phyloP scores from a whole-genome alignment of 768 basidiomycete genomes.

The Gloeostereum incarnatum region DNA sequence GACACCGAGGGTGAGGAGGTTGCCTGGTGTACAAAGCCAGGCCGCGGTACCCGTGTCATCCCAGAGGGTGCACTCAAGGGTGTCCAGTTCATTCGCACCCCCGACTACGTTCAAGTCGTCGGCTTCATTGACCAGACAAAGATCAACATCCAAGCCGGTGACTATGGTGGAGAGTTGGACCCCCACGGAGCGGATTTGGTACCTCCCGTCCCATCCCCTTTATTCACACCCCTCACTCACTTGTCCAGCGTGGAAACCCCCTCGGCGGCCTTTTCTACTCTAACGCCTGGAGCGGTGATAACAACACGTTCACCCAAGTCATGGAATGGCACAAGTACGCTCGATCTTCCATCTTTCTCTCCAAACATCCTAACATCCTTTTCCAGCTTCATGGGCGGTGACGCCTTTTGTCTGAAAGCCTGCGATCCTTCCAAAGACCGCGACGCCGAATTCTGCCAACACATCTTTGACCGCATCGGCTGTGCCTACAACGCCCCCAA shows the following conservation, averaged over 20 bases:
- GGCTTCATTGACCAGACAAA: slow-evolving; percentile 56
- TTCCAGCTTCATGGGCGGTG: slow-evolving; percentile 60
- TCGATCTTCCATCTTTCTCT: neutral
- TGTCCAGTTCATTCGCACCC: slow-evolving; percentile 53
- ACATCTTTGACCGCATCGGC: slow-evolving; percentile 71
- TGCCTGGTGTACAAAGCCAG: slow-evolving; percentile 68
- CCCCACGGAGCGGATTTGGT: slow-evolving; percentile 48
- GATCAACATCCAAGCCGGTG: slow-evolving; percentile 40
- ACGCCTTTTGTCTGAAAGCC: slow-evolving; percentile 59
- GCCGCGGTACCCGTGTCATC: slow-evolving; percentile 65
- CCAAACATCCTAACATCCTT: neutral
- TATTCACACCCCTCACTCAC: neutral
- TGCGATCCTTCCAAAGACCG: slow-evolving; percentile 54
- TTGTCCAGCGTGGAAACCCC: slow-evolving; percentile 54
- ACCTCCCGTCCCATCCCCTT: neutral
- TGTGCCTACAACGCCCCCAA: slow-evolving; percentile 67
- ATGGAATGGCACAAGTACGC: slow-evolving; percentile 62
- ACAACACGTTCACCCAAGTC: slow-evolving; percentile 40
- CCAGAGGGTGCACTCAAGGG: slow-evolving; percentile 56
- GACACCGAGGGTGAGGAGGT: slow-evolving; percentile 65
- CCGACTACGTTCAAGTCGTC: slow-evolving; percentile 49
- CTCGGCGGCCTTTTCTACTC: slow-evolving; percentile 66
- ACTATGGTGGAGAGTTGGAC: slow-evolving; percentile 74
- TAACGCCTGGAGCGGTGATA: slow-evolving; percentile 34
- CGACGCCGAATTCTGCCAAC: slow-evolving; percentile 49